Evolutionary conservation across 768 basidiomycete species (phyloP).

Genomic region (Pleurotus platypus): DNA sequence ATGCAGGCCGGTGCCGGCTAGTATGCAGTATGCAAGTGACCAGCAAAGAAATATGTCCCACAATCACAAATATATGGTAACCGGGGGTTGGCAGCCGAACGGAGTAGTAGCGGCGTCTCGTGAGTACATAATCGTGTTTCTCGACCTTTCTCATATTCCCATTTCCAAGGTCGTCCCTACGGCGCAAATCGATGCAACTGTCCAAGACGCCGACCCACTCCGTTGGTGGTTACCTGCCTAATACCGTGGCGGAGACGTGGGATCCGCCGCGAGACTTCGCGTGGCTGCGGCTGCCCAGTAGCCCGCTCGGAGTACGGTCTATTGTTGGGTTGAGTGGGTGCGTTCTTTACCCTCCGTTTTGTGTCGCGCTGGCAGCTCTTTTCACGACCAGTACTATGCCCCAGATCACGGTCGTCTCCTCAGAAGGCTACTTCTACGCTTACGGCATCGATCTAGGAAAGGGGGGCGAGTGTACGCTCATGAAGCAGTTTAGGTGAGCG

Average conservation of each 20-base stretch:
- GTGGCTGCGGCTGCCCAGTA: constrained; percentile 75
- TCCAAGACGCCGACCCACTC: constrained; percentile 73
- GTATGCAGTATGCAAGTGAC: too few species aligned
- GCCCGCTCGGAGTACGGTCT: constrained; percentile 60
- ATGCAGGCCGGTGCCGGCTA: too few species aligned
- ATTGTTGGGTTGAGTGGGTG: constrained; percentile 89
- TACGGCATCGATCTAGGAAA: constrained; percentile 95
- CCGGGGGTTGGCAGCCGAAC: too few species aligned
- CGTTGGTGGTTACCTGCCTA: constrained; percentile 82
- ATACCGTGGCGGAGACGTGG: constrained; percentile 94
- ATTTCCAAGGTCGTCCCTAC: constrained; percentile 41
- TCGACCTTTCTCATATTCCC: not conserved
- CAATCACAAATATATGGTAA: constrained; percentile 25
- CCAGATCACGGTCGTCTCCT: constrained; percentile 95
- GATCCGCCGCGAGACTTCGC: constrained; percentile 96
- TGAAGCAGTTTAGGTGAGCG: constrained; percentile 85
- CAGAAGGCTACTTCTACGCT: constrained; percentile 92
- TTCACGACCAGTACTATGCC: constrained; percentile 71
- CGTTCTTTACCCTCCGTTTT: constrained; percentile 23
- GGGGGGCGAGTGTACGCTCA: constrained; percentile 91
- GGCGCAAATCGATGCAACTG: constrained; percentile 69
- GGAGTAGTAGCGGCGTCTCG: constrained; percentile 43
- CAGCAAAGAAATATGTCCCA: not conserved
- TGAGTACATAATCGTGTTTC: constrained; percentile 23
- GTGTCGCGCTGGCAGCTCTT: not conserved